Evolutionary conservation across 495 filamentous ascomycete species (phyloP).

Genomic region (Podospora bellae-mahoneyi): DNA sequence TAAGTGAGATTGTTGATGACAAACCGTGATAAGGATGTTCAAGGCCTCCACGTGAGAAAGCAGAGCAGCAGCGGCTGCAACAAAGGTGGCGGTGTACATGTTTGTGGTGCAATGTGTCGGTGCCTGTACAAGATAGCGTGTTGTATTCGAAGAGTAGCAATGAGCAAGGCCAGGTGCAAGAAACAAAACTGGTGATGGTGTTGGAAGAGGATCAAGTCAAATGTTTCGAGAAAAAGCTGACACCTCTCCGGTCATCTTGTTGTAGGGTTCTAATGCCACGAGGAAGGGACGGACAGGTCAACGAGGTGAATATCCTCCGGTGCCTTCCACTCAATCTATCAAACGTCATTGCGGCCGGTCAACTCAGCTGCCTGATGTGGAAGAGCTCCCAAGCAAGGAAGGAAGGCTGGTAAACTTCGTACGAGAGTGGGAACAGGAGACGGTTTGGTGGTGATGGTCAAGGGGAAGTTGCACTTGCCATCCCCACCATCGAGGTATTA

Average conservation of each 20-base stretch:
- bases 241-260: neutral
- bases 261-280: neutral
- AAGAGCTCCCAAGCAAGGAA: neutral
- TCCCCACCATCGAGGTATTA: too few relatives aligned
- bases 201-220: neutral
- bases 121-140: neutral
- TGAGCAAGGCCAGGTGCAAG: neutral
- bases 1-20: neutral
- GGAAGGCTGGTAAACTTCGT: neutral
- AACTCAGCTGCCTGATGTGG: neutral
- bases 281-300: neutral
- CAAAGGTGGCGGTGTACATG: neutral
- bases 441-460: neutral
- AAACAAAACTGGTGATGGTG: neutral
- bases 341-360: neutral
- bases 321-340: neutral
- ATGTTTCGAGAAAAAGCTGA: neutral
- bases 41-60: slow-evolving; percentile 8
- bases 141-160: neutral
- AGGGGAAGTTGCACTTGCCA: too few relatives aligned
- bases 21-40: slow-evolving; percentile 27
- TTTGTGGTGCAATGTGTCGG: neutral
- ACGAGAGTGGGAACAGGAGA: neutral
- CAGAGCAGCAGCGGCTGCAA: slow-evolving; percentile 13
- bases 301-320: neutral